Percentiles rank a stretch among this genome's conserved stretches.
Conservation (phyloP, 192 early-diverging fungal genomes). For the Paraglomus brasilianum region DNA sequence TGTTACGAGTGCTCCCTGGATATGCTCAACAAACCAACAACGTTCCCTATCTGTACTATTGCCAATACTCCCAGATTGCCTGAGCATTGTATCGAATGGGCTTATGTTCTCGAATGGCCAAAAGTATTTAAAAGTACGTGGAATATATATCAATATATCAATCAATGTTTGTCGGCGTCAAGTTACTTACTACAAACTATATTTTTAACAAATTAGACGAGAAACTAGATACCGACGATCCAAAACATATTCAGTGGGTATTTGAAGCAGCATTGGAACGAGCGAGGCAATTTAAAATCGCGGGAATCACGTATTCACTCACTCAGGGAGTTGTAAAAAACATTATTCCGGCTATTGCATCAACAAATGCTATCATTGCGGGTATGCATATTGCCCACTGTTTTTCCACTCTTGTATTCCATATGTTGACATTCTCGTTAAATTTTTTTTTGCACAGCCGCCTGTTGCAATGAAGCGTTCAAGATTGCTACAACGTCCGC, state of each 20-base stretch:
- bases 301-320: slow-evolving; percentile 84
- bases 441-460: slow-evolving; percentile 52
- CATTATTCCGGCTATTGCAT: slow-evolving; percentile 96
- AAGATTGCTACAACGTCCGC: slow-evolving; percentile 84
- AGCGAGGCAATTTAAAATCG: slow-evolving; percentile 81
- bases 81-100: slow-evolving; percentile 99
- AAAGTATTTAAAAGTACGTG: slow-evolving; percentile 65
- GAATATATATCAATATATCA: too few species aligned
- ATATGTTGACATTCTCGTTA: slow-evolving; percentile 12
- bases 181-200: too few species aligned
- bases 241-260: slow-evolving; percentile 76
- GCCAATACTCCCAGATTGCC: slow-evolving; percentile 97
- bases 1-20: slow-evolving; percentile 97
- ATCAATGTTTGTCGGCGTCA: too few species aligned
- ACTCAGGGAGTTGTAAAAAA: slow-evolving; percentile 98
- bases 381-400: slow-evolving; percentile 41
- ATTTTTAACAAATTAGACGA: too few species aligned
- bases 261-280: slow-evolving; percentile 63
- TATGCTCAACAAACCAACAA: slow-evolving; percentile 85
- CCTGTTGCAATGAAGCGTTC: slow-evolving; percentile 92
- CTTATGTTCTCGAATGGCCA: slow-evolving; percentile 92
- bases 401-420: background rate
- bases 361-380: slow-evolving; percentile 81
- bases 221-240: slow-evolving; percentile 77
- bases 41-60: slow-evolving; percentile 97